Percentiles rank a stretch among this genome's conserved stretches.
Conservation (phyloP, 2,329 filamentous ascomycete species). For the Blumeriella jaapii region DNA sequence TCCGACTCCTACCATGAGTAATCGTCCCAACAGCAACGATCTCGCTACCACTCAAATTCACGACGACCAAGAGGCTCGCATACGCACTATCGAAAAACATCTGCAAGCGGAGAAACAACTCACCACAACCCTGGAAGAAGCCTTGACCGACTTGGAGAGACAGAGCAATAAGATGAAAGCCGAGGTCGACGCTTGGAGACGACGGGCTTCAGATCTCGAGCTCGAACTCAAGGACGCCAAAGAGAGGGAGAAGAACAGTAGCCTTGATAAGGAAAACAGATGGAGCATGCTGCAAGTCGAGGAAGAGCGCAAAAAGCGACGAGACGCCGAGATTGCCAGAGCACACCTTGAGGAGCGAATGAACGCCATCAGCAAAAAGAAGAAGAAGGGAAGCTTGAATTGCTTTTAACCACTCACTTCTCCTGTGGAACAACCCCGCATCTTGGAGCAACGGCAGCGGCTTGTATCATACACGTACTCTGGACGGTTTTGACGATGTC, state of each 20-base stretch:
- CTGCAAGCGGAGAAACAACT: conserved; percentile 92
- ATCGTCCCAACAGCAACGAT: conserved; percentile 73
- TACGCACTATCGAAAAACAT: conserved; percentile 94
- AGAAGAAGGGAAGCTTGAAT: conserved; percentile 80
- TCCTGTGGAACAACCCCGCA: conserved; percentile 6
- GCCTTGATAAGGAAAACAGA: conserved; percentile 32
- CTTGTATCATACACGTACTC: no score
- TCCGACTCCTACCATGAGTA: conserved; percentile 44
- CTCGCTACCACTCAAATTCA: conserved; percentile 64
- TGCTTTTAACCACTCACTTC: conserved; percentile 53
- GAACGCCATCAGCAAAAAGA: conserved; percentile 76
- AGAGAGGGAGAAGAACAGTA: conserved; percentile 30
- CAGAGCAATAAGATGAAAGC: conserved; percentile 86
- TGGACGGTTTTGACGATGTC: no score
- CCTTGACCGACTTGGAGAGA: conserved; percentile 82
- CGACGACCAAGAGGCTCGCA: conserved; percentile 90
- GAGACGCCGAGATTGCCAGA: conserved; percentile 79
- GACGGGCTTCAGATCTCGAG: conserved; percentile 55
- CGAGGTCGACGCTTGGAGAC: conserved; percentile 84
- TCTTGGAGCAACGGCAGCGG: no score
- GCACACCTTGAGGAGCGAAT: conserved; percentile 90
- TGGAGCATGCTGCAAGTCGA: conserved; percentile 83
- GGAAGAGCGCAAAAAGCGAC: conserved; percentile 86
- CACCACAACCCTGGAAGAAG: conserved; percentile 89
- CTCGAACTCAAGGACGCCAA: conserved; percentile 40